phyloP scores from a whole-genome alignment of 345 rosid species.

The Camelina hispida region DNA sequence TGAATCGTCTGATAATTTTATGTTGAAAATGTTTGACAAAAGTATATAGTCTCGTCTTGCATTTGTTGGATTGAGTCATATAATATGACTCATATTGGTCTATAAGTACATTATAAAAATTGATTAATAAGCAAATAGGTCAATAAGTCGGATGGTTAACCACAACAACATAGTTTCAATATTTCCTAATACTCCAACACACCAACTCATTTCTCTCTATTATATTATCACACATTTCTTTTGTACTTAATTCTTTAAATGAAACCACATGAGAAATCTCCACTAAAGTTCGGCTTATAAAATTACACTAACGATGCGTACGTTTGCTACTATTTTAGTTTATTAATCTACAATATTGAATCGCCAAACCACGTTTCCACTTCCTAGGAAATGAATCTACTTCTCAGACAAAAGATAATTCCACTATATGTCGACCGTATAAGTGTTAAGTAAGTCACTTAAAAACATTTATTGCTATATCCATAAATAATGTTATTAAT shows the following conservation, averaged over 20 bases:
- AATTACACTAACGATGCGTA: background rate
- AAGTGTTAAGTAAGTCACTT: too few relatives aligned
- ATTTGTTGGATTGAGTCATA: slow-evolving; percentile 17
- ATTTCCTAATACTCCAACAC: slow-evolving; percentile 1
- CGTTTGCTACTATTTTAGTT: background rate
- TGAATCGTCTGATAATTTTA: background rate
- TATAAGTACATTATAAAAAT: background rate
- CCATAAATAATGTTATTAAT: too few relatives aligned
- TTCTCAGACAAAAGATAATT: background rate
- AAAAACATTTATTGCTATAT: too few relatives aligned
- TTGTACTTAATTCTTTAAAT: background rate
- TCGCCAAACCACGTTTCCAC: background rate
- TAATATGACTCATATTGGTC: slow-evolving; percentile 19
- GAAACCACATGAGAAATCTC: background rate
- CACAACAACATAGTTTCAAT: slow-evolving; percentile 28
- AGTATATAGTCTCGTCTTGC: background rate
- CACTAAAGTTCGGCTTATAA: background rate
- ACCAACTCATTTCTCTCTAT: background rate
- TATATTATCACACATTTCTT: background rate
- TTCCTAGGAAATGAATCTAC: background rate
- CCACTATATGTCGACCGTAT: background rate
- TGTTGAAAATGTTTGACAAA: background rate
- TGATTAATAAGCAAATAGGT: slow-evolving; percentile 12
- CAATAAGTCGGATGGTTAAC: slow-evolving; percentile 32
- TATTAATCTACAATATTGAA: background rate